Conservation (phyloP, 371 early-diverging fungal genomes). For the Mucor circinelloides region DNA sequence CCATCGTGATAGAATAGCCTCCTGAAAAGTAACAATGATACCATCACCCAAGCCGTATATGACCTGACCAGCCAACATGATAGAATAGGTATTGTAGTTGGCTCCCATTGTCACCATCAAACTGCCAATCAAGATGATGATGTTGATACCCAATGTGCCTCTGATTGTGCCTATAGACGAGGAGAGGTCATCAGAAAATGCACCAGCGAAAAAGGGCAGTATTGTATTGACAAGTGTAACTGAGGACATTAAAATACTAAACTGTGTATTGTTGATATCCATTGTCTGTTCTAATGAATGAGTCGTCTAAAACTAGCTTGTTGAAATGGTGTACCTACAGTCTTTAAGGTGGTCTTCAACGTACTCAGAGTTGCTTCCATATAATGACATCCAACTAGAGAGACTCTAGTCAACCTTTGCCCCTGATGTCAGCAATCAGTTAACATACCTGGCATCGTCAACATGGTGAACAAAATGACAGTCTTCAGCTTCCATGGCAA, state of each 20-base stretch:
- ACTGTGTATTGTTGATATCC: slow-evolving; percentile 70
- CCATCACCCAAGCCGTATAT: slow-evolving; percentile 49
- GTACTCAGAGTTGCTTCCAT: slow-evolving; percentile 49
- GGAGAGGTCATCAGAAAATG: slow-evolving; percentile 49
- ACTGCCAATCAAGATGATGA: slow-evolving; percentile 37
- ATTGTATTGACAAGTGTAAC: slow-evolving; percentile 73
- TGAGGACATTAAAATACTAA: slow-evolving; percentile 69
- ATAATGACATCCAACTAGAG: slow-evolving; percentile 43
- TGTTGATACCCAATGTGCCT: slow-evolving; percentile 36
- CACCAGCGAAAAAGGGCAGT: slow-evolving; percentile 67
- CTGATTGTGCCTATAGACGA: slow-evolving; percentile 39
- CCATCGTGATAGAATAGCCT: slow-evolving; percentile 49
- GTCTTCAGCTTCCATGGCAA: slow-evolving; percentile 22
- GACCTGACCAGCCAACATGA: slow-evolving; percentile 47
- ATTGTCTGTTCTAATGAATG: slow-evolving; percentile 27
- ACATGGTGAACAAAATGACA: slow-evolving; percentile 18
- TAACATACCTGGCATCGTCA: slow-evolving; percentile 26
- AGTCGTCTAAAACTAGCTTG: not conserved
- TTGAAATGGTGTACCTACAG: slow-evolving; percentile 24
- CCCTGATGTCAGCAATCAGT: not conserved
- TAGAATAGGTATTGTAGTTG: slow-evolving; percentile 28
- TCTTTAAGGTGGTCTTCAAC: slow-evolving; percentile 42
- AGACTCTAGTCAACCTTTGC: not conserved
- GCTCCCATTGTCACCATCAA: slow-evolving; percentile 38
- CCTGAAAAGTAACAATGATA: slow-evolving; percentile 50